Conservation (phyloP, 23 red algal species). For the Cyanidium caldarium region DNA sequence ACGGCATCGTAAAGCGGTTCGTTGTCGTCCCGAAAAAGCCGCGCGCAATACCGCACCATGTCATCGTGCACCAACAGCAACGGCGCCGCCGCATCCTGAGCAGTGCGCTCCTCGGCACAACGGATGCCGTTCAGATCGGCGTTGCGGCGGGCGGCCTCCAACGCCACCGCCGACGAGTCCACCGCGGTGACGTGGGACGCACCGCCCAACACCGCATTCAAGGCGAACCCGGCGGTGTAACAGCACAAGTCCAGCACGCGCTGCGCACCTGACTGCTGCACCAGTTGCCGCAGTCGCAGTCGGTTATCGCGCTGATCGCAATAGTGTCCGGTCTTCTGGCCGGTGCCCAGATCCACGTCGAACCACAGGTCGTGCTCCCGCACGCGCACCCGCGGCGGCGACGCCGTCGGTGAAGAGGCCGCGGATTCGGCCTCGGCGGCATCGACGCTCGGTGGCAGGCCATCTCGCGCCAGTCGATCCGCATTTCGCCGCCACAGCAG, state of each 20-base stretch:
- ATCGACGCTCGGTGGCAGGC: neutral
- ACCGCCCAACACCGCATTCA: constrained; percentile 20
- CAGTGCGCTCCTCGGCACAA: neutral
- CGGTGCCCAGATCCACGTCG: neutral
- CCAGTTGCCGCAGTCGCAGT: neutral
- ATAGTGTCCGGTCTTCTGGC: constrained; percentile 52
- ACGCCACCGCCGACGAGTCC: constrained; percentile 14
- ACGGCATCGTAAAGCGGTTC: constrained; percentile 25
- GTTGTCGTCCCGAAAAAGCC: constrained; percentile 5
- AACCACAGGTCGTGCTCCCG: constrained; percentile 12
- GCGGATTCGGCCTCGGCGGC: neutral
- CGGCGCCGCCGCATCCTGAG: neutral
- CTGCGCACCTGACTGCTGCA: neutral
- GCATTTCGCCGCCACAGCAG: constrained; percentile 7
- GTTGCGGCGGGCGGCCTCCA: constrained; percentile 14
- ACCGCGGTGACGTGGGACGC: constrained; percentile 13
- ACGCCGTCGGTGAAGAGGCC: neutral
- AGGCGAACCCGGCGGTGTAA: constrained; percentile 40
- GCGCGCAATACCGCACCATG: constrained; percentile 9
- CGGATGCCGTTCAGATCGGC: constrained; percentile 15
- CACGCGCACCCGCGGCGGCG: neutral
- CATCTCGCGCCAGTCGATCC: constrained; percentile 35
- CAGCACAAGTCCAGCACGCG: constrained; percentile 31
- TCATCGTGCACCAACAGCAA: constrained; percentile 19
- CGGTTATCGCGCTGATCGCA: constrained; percentile 41